A percentile compares a stretch with the other conserved stretches of the same genome.
phyloP scores from a whole-genome alignment of 2,329 filamentous ascomycete species.

The Cladosporium sp. region DNA sequence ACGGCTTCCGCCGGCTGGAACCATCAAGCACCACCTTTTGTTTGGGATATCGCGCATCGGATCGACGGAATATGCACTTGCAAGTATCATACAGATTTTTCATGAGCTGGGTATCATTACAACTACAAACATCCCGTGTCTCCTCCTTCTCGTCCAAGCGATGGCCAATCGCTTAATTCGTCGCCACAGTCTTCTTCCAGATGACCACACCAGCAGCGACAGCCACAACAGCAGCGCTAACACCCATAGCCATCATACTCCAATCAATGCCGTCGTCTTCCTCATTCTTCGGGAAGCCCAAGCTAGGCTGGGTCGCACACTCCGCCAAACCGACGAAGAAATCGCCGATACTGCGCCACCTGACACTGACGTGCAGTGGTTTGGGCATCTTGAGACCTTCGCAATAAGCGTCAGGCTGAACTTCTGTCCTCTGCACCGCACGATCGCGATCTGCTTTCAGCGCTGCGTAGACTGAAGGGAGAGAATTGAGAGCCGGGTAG shows the following conservation, averaged over 20 bases:
- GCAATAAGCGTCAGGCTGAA: conserved; percentile 90
- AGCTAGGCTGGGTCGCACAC: conserved; percentile 82
- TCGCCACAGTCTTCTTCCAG: conserved; percentile 12
- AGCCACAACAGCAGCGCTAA: conserved; percentile 10
- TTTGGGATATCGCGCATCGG: too few relatives aligned
- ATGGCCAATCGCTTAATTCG: neutral
- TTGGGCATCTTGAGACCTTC: conserved; percentile 79
- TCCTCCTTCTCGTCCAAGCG: neutral
- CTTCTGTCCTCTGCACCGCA: conserved; percentile 87
- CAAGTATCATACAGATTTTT: neutral
- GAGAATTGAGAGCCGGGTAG: conserved; percentile 78
- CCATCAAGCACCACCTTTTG: too few relatives aligned
- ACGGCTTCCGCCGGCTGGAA: too few relatives aligned
- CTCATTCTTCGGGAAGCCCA: conserved; percentile 82
- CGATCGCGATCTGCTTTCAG: conserved; percentile 95
- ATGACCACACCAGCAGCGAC: conserved; percentile 11
- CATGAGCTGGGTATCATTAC: conserved; percentile 6
- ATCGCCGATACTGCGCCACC: conserved; percentile 90
- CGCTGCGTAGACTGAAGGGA: conserved; percentile 87
- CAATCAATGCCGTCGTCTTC: conserved; percentile 57
- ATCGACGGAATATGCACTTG: too few relatives aligned
- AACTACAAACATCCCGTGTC: neutral
- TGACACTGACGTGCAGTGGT: conserved; percentile 89
- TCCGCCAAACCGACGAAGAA: conserved; percentile 89
- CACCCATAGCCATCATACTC: conserved; percentile 6